Percentiles rank a stretch among this genome's conserved stretches.
These are phyloP conservation scores for Serendipita sp. DNA, from an alignment of 1,284 basidiomycete species.

Conservation along the genomic window DNA sequence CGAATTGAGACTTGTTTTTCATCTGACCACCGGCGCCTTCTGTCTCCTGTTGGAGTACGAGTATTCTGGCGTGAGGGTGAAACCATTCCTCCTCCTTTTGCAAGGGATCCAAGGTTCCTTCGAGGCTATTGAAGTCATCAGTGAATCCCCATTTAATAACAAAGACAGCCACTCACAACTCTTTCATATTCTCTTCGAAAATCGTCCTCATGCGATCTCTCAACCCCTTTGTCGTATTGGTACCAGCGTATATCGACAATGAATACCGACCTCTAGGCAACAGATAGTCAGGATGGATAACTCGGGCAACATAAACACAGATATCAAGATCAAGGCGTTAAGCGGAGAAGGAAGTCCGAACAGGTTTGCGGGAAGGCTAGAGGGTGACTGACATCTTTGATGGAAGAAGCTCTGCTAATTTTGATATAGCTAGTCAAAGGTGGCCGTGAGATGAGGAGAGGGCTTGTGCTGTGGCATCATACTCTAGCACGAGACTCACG, in stretches of 20 bases:
- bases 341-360: neutral
- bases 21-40: constrained; percentile 16
- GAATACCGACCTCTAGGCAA: neutral
- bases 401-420: neutral
- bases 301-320: neutral
- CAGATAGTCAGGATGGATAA: neutral
- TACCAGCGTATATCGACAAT: neutral
- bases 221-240: neutral
- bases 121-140: constrained; percentile 27
- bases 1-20: neutral
- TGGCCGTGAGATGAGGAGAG: neutral
- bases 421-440: neutral
- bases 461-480: neutral
- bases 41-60: constrained; percentile 8
- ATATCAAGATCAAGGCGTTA: neutral
- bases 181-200: constrained; percentile 43
- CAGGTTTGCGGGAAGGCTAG: neutral
- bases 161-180: constrained; percentile 26
- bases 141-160: neutral
- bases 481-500: neutral
- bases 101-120: constrained; percentile 41
- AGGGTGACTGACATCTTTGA: neutral
- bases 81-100: constrained; percentile 48
- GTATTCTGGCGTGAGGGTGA: constrained; percentile 23
- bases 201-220: constrained; percentile 36